phyloP scores from a whole-genome alignment of 83 land plant genomes.

The Picea engelmannii region DNA sequence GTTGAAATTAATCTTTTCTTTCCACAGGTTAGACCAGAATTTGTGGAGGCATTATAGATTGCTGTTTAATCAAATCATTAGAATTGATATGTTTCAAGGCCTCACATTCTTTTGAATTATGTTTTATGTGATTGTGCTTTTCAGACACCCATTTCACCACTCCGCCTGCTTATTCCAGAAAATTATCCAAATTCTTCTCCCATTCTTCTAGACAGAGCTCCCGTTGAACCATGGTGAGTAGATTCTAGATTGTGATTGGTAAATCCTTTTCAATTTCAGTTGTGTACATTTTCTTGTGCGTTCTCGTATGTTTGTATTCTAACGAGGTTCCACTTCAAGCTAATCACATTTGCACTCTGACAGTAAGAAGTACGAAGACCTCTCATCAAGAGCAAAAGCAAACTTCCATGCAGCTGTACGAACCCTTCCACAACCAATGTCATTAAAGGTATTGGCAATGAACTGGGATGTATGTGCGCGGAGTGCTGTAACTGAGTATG shows the following conservation, averaged over 20 bases:
- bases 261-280: neutral
- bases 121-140: constrained; percentile 5
- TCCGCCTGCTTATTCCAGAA: constrained; percentile 70
- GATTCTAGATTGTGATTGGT: neutral
- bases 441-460: constrained; percentile 60
- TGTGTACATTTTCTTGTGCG: neutral
- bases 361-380: constrained; percentile 60
- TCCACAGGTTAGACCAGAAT: too few relatives aligned
- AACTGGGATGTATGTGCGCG: constrained; percentile 80
- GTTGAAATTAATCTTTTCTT: neutral
- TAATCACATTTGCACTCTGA: neutral
- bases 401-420: constrained; percentile 63
- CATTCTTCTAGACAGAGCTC: constrained; percentile 59
- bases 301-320: neutral
- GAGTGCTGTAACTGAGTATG: constrained; percentile 53
- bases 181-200: constrained; percentile 80
- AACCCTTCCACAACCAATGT: constrained; percentile 62
- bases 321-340: neutral
- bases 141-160: constrained; percentile 71
- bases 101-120: neutral
- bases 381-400: constrained; percentile 54
- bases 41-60: neutral
- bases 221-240: constrained; percentile 51
- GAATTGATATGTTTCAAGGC: neutral
- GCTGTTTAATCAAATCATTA: neutral